Evolutionary conservation across 331 rosid species (phyloP), one percentile per base, ranked within the genome.

Genomic region (Prunus yedoensis): DNA sequence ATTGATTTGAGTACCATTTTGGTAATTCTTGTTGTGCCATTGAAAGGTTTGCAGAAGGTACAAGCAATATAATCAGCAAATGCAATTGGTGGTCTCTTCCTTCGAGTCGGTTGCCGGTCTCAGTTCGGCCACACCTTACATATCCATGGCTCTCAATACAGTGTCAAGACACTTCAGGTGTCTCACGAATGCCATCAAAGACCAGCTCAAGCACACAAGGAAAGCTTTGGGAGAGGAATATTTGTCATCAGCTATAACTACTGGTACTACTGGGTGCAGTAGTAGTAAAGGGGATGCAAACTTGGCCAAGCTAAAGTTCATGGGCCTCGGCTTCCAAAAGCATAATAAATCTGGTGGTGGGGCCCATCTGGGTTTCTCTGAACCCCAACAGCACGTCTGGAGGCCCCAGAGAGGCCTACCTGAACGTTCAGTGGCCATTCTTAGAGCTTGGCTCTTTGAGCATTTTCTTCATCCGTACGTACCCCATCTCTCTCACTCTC

Each of bases 381-480:
- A 92, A 60, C 86, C 87, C 54, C 96, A 85, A 66, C 97, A 89
- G 45, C 89, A 81, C 51, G 82, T 80, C 58, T 92, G 99, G 97
- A 88, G 91, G 87, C 97, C 97, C 71, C 99, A 95, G 74, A 82
- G 99, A 87, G 99, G 99, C 64, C 78, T 95, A 56, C 99, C 99
- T 0, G 99, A 95, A 63, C 92, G 92, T 52, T 83, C 97, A 0
- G 97, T 95, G 60, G 87, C 96, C 43, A 88, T 95, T 77, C 97
- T 95, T 25, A 79, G 87, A 80, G 92, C 99, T 67, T 95, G 99
- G 99, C 86, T 95, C 38, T 95, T 95, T 52, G 99, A 92, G 76
- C 99, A 95, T 83, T 95, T 95, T 82, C 99, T 95, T 86, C 99
- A 95, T 78, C 99, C 99, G 99, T 95, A 88, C n/a, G 96, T 74